phyloP scores from a whole-genome alignment of 805 yeast genomes.

The Metschnikowia sp. region DNA sequence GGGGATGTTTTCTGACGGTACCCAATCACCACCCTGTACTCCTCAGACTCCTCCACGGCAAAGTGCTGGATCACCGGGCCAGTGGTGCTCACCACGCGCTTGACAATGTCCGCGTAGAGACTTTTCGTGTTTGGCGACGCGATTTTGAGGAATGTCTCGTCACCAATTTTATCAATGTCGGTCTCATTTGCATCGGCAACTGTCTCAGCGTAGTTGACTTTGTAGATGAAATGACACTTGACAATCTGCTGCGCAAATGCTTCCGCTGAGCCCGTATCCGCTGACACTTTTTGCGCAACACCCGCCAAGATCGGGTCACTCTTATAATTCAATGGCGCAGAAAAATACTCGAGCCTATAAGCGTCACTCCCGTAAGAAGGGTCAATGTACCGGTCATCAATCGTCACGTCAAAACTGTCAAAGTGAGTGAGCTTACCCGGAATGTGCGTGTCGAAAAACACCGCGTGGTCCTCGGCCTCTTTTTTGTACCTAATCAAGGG shows the following conservation, averaged over 20 bases:
- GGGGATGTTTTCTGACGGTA: constrained; percentile 81
- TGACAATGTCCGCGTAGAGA: constrained; percentile 69
- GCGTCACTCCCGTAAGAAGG: constrained; percentile 38
- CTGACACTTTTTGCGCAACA: constrained; percentile 29
- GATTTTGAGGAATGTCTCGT: constrained; percentile 69
- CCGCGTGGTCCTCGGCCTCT: constrained; percentile 82
- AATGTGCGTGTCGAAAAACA: constrained; percentile 74
- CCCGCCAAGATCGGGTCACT: constrained; percentile 45
- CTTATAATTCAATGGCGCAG: constrained; percentile 54
- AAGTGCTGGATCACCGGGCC: constrained; percentile 93
- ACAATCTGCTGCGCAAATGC: constrained; percentile 46
- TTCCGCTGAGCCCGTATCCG: constrained; percentile 12
- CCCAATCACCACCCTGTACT: constrained; percentile 85
- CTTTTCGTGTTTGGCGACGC: constrained; percentile 77
- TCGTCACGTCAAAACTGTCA: constrained; percentile 59
- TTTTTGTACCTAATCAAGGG: constrained; percentile 76
- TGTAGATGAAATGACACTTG: constrained; percentile 79
- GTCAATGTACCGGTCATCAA: constrained; percentile 81
- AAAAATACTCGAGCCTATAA: constrained; percentile 76
- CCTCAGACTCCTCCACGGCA: constrained; percentile 74
- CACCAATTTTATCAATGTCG: constrained; percentile 69
- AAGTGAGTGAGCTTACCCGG: constrained; percentile 37
- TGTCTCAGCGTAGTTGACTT: constrained; percentile 41
- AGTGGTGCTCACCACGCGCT: constrained; percentile 64
- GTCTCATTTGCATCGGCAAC: constrained; percentile 34